A percentile compares a stretch with the other conserved stretches of the same genome.
Evolutionary conservation across 768 basidiomycete species (phyloP).

Genomic region (Pleurotus eryngii): DNA sequence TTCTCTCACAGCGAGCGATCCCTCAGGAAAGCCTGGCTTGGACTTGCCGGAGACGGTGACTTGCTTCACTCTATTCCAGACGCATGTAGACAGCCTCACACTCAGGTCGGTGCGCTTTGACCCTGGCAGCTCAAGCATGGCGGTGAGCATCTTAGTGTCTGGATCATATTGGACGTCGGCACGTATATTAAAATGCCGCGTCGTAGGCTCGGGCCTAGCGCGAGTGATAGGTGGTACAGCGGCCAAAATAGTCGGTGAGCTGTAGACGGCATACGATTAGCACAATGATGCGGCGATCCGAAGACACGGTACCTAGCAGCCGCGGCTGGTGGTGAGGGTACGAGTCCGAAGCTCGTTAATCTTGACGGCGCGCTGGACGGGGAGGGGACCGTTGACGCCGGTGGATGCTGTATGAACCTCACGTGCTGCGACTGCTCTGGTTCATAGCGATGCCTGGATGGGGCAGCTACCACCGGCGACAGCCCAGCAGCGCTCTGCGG

Average conservation of each 20-base stretch:
- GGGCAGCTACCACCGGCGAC: conserved; percentile 3
- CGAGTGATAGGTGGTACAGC: conserved; percentile 8
- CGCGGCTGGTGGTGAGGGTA: conserved; percentile 12
- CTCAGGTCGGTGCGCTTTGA: conserved; percentile 54
- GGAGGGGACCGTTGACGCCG: conserved; percentile 17
- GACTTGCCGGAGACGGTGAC: conserved; percentile 51
- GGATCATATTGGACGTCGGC: conserved; percentile 59
- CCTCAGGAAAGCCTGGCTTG: conserved; percentile 37
- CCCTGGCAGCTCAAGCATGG: conserved; percentile 70
- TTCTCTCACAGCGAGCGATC: conserved; percentile 36
- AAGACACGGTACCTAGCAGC: conserved; percentile 10
- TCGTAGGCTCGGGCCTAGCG: conserved; percentile 15
- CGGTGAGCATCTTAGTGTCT: conserved; percentile 47
- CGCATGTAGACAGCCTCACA: conserved; percentile 57
- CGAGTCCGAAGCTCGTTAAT: conserved; percentile 18
- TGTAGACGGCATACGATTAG: not conserved
- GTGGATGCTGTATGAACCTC: conserved; percentile 24
- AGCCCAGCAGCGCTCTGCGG: conserved; percentile 18
- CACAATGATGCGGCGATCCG: not conserved
- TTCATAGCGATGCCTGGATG: conserved; percentile 7
- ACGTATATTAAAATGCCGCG: conserved; percentile 45
- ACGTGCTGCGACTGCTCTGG: conserved; percentile 16
- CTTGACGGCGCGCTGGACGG: conserved; percentile 24
- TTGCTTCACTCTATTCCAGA: conserved; percentile 60
- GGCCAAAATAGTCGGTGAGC: conserved; percentile 4